Conservation (phyloP, 352 stramenopile species). For the Phytophthora constricta region DNA sequence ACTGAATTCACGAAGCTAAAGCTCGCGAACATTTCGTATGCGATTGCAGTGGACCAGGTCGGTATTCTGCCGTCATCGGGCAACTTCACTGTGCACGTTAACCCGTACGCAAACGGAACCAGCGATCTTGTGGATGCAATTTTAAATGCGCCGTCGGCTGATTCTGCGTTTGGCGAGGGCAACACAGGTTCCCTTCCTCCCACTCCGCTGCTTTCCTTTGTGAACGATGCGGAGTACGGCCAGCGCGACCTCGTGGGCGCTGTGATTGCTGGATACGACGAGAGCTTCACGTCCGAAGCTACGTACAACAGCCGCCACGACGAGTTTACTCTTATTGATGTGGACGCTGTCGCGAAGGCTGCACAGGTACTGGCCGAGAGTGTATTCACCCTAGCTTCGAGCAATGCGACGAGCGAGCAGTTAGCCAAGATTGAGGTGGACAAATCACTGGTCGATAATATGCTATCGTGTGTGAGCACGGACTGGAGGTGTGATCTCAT, state of each 20-base stretch:
- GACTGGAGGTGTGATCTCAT: slow-evolving; percentile 82
- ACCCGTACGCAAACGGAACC: slow-evolving; percentile 58
- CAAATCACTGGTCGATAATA: slow-evolving; percentile 53
- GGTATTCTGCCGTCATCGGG: slow-evolving; percentile 53
- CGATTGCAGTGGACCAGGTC: slow-evolving; percentile 84
- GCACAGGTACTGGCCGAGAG: slow-evolving; percentile 78
- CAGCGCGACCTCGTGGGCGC: slow-evolving; percentile 61
- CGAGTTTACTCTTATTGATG: slow-evolving; percentile 51
- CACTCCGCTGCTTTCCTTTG: slow-evolving; percentile 72
- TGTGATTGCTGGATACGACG: slow-evolving; percentile 77
- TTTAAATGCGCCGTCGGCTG: slow-evolving; percentile 52
- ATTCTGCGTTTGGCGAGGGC: slow-evolving; percentile 41
- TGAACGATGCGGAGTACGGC: slow-evolving; percentile 77
- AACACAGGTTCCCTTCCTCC: slow-evolving; percentile 59
- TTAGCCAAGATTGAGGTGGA: slow-evolving; percentile 60
- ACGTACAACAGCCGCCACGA: slow-evolving; percentile 80
- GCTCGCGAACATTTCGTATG: slow-evolving; percentile 65
- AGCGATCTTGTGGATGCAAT: slow-evolving; percentile 58
- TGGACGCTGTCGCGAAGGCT: slow-evolving; percentile 60
- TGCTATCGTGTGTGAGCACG: slow-evolving; percentile 64
- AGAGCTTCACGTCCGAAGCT: slow-evolving; percentile 47
- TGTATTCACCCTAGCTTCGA: slow-evolving; percentile 67
- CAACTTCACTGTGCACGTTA: slow-evolving; percentile 77
- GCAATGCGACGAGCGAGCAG: slow-evolving; percentile 47
- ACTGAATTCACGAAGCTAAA: slow-evolving; percentile 67